These are phyloP conservation scores for Fomitiporia mediterranea DNA, from an alignment of 1,284 basidiomycete species.

Conservation along the genomic window DNA sequence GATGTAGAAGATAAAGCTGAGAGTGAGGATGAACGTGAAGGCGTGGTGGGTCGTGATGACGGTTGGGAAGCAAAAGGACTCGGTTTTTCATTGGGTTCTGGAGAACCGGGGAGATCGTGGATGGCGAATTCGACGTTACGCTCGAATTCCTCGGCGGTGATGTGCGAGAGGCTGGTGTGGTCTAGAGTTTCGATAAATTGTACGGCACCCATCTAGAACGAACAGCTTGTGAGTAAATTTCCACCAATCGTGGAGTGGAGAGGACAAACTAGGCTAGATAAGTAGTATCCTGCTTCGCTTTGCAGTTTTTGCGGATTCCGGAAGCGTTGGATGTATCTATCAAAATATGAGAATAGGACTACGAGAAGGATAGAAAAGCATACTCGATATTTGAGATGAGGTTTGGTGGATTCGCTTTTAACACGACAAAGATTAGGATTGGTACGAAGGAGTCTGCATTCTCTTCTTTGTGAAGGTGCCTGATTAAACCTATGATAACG, in stretches of 20 bases:
- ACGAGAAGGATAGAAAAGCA: constrained; percentile 27
- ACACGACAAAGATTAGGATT: constrained; percentile 90
- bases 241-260: background rate
- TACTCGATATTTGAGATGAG: constrained; percentile 94
- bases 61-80: constrained; percentile 21
- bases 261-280: constrained; percentile 80
- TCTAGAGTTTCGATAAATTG: constrained; percentile 98
- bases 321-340: constrained; percentile 93
- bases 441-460: constrained; percentile 93
- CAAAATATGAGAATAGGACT: background rate
- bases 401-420: constrained; percentile 91
- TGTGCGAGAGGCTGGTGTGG: constrained; percentile 86
- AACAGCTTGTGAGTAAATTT: background rate
- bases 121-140: constrained; percentile 85
- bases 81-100: constrained; percentile 19
- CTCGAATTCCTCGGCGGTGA: constrained; percentile 92
- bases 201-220: constrained; percentile 75
- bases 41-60: constrained; percentile 25
- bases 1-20: constrained; percentile 1
- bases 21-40: constrained; percentile 24
- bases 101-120: constrained; percentile 61
- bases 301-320: constrained; percentile 85
- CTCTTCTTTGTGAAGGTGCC: constrained; percentile 77
- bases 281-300: constrained; percentile 96
- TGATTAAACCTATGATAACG: constrained; percentile 65